Percentiles rank a stretch among this genome's conserved stretches.
These are phyloP conservation scores for Cryptococcus sp. DNA, from an alignment of 1,284 basidiomycete genomes.

Conservation along the genomic window DNA sequence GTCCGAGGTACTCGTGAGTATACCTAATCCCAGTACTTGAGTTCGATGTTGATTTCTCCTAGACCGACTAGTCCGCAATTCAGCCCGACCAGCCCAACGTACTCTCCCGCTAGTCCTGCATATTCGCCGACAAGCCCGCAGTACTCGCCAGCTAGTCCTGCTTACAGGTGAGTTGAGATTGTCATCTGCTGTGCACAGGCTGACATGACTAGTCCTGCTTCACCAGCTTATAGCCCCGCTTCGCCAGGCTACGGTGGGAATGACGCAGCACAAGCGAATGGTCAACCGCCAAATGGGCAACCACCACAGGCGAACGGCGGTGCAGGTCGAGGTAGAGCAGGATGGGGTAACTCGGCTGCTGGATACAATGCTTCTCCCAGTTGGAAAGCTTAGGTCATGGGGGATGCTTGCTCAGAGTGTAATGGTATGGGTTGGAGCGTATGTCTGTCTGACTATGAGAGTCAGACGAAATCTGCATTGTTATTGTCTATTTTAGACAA, in stretches of 20 bases:
- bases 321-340: constrained; percentile 7
- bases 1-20: constrained; percentile 63
- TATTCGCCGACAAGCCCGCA: constrained; percentile 59
- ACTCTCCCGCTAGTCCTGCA: constrained; percentile 78
- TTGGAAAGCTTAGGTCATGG: constrained; percentile 16
- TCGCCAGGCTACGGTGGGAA: constrained; percentile 54
- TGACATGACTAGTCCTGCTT: constrained; percentile 28
- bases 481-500: too few species aligned
- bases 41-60: constrained; percentile 2
- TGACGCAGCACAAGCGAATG: neutral
- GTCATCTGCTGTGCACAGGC: neutral
- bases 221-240: constrained; percentile 60
- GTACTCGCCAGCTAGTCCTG: constrained; percentile 36
- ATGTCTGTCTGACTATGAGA: too few species aligned
- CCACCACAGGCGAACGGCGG: constrained; percentile 4
- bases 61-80: constrained; percentile 27
- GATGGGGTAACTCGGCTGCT: constrained; percentile 21
- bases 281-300: constrained; percentile 4
- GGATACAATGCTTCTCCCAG: constrained; percentile 28
- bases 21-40: neutral
- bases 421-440: too few species aligned
- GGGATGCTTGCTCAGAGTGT: too few species aligned
- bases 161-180: constrained; percentile 19
- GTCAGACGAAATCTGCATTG: too few species aligned
- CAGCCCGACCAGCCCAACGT: constrained; percentile 44